Percentiles rank a stretch among this genome's conserved stretches.
These are phyloP conservation scores for Pseudozyma tsukubaensis DNA, from an alignment of 1,284 basidiomycete genomes.

Conservation along the genomic window DNA sequence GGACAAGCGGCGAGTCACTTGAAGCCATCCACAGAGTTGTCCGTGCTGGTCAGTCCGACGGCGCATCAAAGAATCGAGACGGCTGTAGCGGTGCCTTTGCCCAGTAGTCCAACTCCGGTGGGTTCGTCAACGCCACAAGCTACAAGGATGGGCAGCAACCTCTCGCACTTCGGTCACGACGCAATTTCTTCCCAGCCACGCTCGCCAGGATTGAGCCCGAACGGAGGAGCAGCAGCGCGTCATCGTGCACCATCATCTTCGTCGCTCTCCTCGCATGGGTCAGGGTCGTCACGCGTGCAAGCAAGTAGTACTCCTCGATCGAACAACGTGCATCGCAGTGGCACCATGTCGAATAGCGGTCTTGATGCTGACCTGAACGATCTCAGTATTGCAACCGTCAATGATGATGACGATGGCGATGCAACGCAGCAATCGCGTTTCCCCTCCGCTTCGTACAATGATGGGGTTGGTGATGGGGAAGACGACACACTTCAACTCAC, in stretches of 20 bases:
- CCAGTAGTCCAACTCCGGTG: conserved; percentile 34
- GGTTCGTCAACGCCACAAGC: conserved; percentile 16
- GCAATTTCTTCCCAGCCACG: conserved; percentile 20
- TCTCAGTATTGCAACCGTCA: conserved; percentile 14
- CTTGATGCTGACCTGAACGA: conserved; percentile 31
- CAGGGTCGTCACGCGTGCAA: conserved; percentile 14
- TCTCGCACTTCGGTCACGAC: conserved; percentile 16
- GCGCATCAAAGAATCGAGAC: conserved; percentile 37
- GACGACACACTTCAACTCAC: conserved; percentile 57
- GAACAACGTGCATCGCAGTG: conserved; percentile 2
- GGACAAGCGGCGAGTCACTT: conserved; percentile 3
- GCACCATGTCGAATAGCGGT: background rate
- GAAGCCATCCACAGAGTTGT: conserved; percentile 22
- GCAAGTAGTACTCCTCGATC: conserved; percentile 8
- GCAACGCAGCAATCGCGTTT: conserved; percentile 27
- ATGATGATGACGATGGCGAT: conserved; percentile 33
- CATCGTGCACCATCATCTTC: conserved; percentile 40
- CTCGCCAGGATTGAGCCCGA: conserved; percentile 32
- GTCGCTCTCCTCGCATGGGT: conserved; percentile 40
- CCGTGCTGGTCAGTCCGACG: conserved; percentile 32
- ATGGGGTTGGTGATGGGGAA: conserved; percentile 9
- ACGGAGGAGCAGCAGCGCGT: conserved; percentile 6
- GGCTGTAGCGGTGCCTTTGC: conserved; percentile 35
- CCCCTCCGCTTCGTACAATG: background rate
- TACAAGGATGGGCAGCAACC: conserved; percentile 12